Percentiles rank a stretch among this genome's conserved stretches.
phyloP scores from a whole-genome alignment of 495 filamentous ascomycete species.

The Podospora didyma region DNA sequence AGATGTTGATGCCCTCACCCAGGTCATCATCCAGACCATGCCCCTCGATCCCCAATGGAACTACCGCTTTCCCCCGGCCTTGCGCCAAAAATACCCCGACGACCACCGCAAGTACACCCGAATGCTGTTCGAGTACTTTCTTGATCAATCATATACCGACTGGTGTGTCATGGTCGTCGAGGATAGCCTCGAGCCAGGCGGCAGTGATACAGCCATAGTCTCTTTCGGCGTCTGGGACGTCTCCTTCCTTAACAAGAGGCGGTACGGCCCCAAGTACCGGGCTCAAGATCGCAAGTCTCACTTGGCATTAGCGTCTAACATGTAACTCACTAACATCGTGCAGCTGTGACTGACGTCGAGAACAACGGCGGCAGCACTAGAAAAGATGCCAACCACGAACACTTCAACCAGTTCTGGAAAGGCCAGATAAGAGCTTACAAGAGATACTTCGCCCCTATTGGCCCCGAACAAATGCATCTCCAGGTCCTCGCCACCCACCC shows the following conservation, averaged over 20 bases:
- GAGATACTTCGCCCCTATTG: constrained; percentile 20
- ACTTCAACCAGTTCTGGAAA: constrained; percentile 27
- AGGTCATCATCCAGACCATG: constrained; percentile 32
- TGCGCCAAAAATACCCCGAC: constrained; percentile 23
- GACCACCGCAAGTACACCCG: constrained; percentile 33
- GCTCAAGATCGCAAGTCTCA: constrained; percentile 27
- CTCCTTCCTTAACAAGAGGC: constrained; percentile 27
- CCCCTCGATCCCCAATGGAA: constrained; percentile 36
- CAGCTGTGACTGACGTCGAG: constrained; percentile 24
- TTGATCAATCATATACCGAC: constrained; percentile 29
- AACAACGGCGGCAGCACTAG: constrained; percentile 21
- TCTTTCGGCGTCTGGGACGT: constrained; percentile 34
- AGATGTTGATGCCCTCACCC: constrained; percentile 32
- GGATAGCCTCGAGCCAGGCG: constrained; percentile 21
- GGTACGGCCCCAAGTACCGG: constrained; percentile 25
- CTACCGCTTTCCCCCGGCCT: constrained; percentile 29
- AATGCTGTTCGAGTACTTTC: constrained; percentile 31
- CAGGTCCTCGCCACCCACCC: constrained; percentile 33
- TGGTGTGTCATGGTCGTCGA: constrained; percentile 35
- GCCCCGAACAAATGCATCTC: constrained; percentile 31
- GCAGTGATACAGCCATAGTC: constrained; percentile 10
- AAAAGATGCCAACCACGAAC: constrained; percentile 29
- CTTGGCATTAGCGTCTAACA: neutral
- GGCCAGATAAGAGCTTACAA: constrained; percentile 25
- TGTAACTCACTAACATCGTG: neutral